Percentiles rank a stretch among this genome's conserved stretches.
These are phyloP conservation scores for Aspergillus pseudoviridinutans DNA, from an alignment of 2,329 filamentous ascomycete genomes.

Conservation along the genomic window DNA sequence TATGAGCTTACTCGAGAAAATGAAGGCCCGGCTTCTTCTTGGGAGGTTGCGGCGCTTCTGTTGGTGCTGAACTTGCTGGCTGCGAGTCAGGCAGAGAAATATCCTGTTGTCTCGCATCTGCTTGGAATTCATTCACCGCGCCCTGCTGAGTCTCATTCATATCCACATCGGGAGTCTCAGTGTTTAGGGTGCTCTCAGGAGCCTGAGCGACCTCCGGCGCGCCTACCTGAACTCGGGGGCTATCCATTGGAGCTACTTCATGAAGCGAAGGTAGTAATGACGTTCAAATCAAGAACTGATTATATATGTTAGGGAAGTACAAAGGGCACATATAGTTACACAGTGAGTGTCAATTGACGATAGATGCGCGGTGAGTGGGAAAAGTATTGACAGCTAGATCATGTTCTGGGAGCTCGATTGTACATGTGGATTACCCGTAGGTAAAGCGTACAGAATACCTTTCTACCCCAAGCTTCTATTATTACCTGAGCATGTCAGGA, in stretches of 20 bases:
- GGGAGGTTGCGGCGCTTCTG: constrained; percentile 10
- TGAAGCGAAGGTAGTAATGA: background rate
- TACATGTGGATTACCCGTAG: background rate
- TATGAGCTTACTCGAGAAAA: constrained; percentile 30
- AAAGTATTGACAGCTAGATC: background rate
- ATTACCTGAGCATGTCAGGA: background rate
- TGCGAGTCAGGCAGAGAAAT: constrained; percentile 17
- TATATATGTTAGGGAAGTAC: background rate
- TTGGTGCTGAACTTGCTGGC: constrained; percentile 11
- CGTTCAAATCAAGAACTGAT: background rate
- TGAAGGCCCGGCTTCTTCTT: constrained; percentile 20
- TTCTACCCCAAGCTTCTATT: background rate
- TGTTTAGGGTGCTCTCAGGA: constrained; percentile 1
- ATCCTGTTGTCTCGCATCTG: constrained; percentile 20
- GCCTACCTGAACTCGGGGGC: constrained; percentile 16
- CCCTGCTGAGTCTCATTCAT: constrained; percentile 21
- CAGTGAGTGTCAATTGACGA: background rate
- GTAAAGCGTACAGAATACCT: background rate
- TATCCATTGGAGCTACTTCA: constrained; percentile 12
- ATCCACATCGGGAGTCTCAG: constrained; percentile 20
- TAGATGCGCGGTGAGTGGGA: background rate
- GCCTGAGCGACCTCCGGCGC: constrained; percentile 6
- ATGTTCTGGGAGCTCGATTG: background rate
- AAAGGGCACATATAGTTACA: background rate
- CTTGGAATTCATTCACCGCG: constrained; percentile 12